Base-by-base conservation (phyloP, 139 green algal species). In the Picochlorum sp. region DNA sequence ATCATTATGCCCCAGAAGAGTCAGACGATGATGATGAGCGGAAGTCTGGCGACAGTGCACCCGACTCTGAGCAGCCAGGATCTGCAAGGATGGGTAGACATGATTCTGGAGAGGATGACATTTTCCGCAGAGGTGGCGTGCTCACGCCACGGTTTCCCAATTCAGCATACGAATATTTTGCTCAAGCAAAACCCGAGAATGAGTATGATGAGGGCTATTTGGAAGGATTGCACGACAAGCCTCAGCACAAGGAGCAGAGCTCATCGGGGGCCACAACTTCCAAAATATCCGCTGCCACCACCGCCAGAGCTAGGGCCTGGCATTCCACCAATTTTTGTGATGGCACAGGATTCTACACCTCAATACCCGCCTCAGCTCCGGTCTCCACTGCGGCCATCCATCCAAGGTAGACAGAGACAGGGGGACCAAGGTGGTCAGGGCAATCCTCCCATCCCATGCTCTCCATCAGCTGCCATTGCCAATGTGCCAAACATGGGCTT, bases 271-370 rank as follows among this genome's bases (percentile, higher is more conserved):
- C 69, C 57, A 49, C 62, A 63, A 6, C 44, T 37, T 6, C 47
- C 62, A 16, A 57, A 54, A 21, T 54, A 54, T 21, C 51, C 51
- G 2, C 20, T 59, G 38, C 14, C 26, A 57, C 62, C 54, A 6
- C 23, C 56, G 34, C 30, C 49, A 16, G 32, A 24, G 21, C 16
- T 34, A 6, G 45, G 26, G 14, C 44, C 63, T 45, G 37, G 47
- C 10, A 62, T 68, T 56, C 70, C 70, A 14, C 70, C 70, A 38
- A 77, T 77, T 24, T 77, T 77, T 23, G 70, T 77, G 23, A 77
- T 77, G 69, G 69, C 69, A 11, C 54, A 62, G 21, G 69, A 76
- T 32, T 23, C 49, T 2, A 32, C 62, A 21, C 30, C 30, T 20
- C 18, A 20, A 18, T 55, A 44, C 7, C 34, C 58, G 14, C 61